Evolutionary conservation across 805 yeast species (phyloP), one percentile per base, ranked within the genome.

Genomic region (Tetrapisispora fleetii): DNA sequence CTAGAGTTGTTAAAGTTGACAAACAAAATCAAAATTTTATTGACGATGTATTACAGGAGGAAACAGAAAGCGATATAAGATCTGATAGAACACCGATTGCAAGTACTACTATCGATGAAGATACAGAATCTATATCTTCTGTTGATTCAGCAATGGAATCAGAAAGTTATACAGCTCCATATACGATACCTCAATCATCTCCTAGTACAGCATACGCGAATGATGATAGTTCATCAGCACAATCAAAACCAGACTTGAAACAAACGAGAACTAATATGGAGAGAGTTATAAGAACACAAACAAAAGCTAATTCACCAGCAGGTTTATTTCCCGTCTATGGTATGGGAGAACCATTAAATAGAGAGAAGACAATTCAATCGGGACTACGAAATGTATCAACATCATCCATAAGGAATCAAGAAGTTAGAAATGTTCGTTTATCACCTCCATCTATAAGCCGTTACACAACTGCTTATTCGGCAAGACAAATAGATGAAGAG

Each of bases 1-100:
- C 91, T 5, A 76, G 93, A 68, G 91, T 85, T 11, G 84, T 85
- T 2, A 74, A 85, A 50, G 68, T 74, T 9, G 22, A 19, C 35
- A 41, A 37, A 48, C 51, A 37, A 48, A 52, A 43, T 22, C 47
- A 52, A 19, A 28, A 41, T 41, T 16, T 41, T 4, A 41, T 41
- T 9, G 49, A 49, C 28, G 46, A 46, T 35, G 35, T 19, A 17
- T 30, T 37, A 24, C 50, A 53, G 10, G 40, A 27, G 19, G 49
- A 21, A 21, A 27, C 19, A 30, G 33, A 21, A 3, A 28, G 37
- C 6, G 19, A 28, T 2, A 4, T n/a, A 18, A 3, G 17, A 5
- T n/a, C 14, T 2, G 35, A 22, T 22, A 24, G 19, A 37, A 22
- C 17, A 5, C 27, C 40, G 3, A 19, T 13, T 3, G 36, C 19